Percentiles rank a stretch among this genome's conserved stretches.
Conservation (phyloP, 768 basidiomycete species). For the Rhizopogon salebrosus region DNA sequence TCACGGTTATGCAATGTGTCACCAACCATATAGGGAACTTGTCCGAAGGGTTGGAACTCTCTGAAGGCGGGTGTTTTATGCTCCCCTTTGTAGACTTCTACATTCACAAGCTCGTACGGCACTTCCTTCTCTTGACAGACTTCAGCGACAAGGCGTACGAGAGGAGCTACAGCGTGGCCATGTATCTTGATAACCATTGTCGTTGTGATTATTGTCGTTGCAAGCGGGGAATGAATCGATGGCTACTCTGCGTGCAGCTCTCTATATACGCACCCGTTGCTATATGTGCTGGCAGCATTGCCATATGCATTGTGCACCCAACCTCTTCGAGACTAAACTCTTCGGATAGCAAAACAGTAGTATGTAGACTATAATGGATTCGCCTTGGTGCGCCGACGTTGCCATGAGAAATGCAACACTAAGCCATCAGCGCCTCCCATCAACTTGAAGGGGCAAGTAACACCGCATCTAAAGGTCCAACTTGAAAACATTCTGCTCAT, state of each 20-base stretch:
- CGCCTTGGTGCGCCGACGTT: not conserved
- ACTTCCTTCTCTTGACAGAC: conserved; percentile 10
- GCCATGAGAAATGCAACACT: not conserved
- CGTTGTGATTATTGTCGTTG: not conserved
- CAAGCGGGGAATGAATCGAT: not conserved
- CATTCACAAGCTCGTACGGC: conserved; percentile 18
- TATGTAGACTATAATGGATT: not conserved
- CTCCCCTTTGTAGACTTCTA: conserved; percentile 11
- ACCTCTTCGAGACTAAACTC: not conserved
- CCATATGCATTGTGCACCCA: not conserved
- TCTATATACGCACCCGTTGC: not conserved
- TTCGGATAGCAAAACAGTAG: not conserved
- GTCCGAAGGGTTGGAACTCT: conserved; percentile 29
- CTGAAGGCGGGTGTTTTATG: conserved; percentile 16
- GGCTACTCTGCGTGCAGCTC: not conserved
- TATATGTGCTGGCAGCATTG: no score
- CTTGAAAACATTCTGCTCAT: no score
- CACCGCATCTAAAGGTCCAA: no score
- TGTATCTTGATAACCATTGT: conserved; percentile 15
- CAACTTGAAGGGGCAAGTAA: not conserved
- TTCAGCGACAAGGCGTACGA: conserved; percentile 13
- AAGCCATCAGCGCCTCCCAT: not conserved
- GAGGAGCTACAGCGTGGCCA: conserved; percentile 7
- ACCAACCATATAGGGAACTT: conserved; percentile 26
- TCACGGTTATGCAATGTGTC: not conserved